Base-by-base conservation (phyloP, 345 rosid species). In the Hibiscus syriacus region DNA sequence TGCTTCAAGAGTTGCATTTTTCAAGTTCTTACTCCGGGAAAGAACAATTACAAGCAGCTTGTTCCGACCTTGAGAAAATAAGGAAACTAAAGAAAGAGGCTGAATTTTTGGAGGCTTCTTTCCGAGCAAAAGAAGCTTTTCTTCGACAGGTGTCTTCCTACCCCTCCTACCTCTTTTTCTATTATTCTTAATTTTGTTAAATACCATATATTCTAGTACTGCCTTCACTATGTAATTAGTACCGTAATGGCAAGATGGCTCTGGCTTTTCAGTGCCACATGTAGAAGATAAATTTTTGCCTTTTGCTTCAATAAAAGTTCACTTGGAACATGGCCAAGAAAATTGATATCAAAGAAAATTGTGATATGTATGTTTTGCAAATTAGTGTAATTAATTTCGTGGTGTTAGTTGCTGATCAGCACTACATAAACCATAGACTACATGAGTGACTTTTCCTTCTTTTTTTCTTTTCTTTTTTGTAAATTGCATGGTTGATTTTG, bases 1-100 rank as follows among this genome's bases (percentile, higher is more conserved):
- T 94, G 87, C 85, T 87, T 68, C 88, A 87, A 73, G 83, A 86
- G 79, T 76, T 87, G 79, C 87, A 85, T 71, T 80, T 85, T 60
- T 84, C 96, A 65, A 86, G 88, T 75, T 84, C 97, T 61, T 72
- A 72, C 70, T 82, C 92, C 67, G 92, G 96, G 76, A 94, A 87
- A 74, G 95, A 89, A 78, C 86, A 91, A 74, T 64, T 94, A 74
- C 80, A 89, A 79, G 96, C 95, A 55, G 99, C 99, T 68, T 89
- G 97, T 79, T 91, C 93, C 74, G 96, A 94, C 81, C 96, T 94
- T 65, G 96, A 89, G 80, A 94, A 82, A 69, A 89, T 94, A 74
- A 83, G 99, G 82, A 94, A 88, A 82, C 96, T 94, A 22, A 94
- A 91, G 85, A 91, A 89, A 78, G 99, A 94, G 84, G 95, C 97